Percentiles rank a stretch among this genome's conserved stretches.
phyloP scores from a whole-genome alignment of 768 basidiomycete genomes.

The Lactifluus piperatus region DNA sequence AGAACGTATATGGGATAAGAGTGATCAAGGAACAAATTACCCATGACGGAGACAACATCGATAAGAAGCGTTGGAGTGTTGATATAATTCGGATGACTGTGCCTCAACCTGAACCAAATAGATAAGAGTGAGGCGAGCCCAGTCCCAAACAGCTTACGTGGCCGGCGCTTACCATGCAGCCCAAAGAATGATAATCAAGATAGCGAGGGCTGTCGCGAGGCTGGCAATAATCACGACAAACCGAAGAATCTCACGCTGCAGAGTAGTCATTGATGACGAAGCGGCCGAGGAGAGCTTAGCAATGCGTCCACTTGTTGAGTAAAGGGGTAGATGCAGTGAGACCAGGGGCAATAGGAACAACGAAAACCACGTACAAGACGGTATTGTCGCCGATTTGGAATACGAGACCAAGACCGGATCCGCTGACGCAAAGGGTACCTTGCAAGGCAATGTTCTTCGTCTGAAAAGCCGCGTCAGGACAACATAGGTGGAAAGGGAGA shows the following conservation, averaged over 20 bases:
- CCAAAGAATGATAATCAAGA: constrained; percentile 45
- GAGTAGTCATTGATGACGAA: constrained; percentile 33
- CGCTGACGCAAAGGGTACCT: constrained; percentile 42
- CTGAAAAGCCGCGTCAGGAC: constrained; percentile 27
- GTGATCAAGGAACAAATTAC: constrained; percentile 16
- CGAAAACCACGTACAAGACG: constrained; percentile 35
- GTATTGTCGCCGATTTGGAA: constrained; percentile 43
- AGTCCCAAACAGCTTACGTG: neutral
- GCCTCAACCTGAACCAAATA: constrained; percentile 32
- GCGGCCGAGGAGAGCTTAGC: constrained; percentile 30
- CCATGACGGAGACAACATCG: constrained; percentile 48
- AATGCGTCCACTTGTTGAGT: constrained; percentile 29
- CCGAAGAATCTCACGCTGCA: constrained; percentile 46
- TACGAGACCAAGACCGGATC: constrained; percentile 38
- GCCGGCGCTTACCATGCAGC: constrained; percentile 28
- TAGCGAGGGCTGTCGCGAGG: constrained; percentile 36
- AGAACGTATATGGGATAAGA: neutral
- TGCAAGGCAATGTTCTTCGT: constrained; percentile 54
- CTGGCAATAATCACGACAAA: constrained; percentile 46
- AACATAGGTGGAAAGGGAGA: neutral
- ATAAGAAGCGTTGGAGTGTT: constrained; percentile 42
- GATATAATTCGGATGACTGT: constrained; percentile 36
- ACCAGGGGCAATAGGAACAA: neutral
- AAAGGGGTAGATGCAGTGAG: neutral
- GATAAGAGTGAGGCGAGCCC: neutral